A percentile compares a stretch with the other conserved stretches of the same genome.
These are phyloP conservation scores for Arachis monticola DNA, from an alignment of 331 rosid genomes.

Conservation along the genomic window DNA sequence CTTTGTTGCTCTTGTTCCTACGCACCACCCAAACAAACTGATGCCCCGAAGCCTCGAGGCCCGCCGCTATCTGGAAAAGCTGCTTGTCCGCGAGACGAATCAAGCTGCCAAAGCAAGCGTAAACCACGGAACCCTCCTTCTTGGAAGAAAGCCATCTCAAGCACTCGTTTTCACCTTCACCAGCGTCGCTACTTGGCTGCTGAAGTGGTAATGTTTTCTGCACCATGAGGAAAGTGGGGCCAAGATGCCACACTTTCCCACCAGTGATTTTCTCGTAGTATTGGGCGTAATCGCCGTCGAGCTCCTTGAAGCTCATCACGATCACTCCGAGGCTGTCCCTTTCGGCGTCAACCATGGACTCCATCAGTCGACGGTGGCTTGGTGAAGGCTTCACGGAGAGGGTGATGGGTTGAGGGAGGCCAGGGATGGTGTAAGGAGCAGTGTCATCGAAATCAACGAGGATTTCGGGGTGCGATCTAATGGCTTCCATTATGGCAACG, in stretches of 20 bases:
- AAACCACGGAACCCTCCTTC: constrained; percentile 25
- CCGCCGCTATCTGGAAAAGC: constrained; percentile 21
- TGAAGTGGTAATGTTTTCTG: background rate
- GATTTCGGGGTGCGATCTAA: constrained; percentile 4
- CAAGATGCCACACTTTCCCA: constrained; percentile 34
- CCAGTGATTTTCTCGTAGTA: constrained; percentile 32
- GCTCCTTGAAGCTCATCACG: constrained; percentile 16
- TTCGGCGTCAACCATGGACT: background rate
- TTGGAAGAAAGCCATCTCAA: constrained; percentile 34
- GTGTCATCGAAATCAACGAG: constrained; percentile 10
- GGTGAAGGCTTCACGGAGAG: constrained; percentile 25
- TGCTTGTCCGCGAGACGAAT: background rate
- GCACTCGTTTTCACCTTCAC: background rate
- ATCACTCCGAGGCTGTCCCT: constrained; percentile 22
- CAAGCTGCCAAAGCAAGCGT: constrained; percentile 33
- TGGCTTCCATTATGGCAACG: constrained; percentile 27
- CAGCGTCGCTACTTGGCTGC: background rate
- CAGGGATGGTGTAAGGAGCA: constrained; percentile 22
- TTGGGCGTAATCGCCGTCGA: constrained; percentile 22
- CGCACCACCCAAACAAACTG: constrained; percentile 35
- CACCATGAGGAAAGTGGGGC: constrained; percentile 25
- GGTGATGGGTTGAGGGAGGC: constrained; percentile 39
- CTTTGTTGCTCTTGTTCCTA: background rate
- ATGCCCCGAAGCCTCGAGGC: constrained; percentile 17
- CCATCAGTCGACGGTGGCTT: background rate